Conservation (phyloP, 495 filamentous ascomycete genomes). For the Lophiotrema nucula region DNA sequence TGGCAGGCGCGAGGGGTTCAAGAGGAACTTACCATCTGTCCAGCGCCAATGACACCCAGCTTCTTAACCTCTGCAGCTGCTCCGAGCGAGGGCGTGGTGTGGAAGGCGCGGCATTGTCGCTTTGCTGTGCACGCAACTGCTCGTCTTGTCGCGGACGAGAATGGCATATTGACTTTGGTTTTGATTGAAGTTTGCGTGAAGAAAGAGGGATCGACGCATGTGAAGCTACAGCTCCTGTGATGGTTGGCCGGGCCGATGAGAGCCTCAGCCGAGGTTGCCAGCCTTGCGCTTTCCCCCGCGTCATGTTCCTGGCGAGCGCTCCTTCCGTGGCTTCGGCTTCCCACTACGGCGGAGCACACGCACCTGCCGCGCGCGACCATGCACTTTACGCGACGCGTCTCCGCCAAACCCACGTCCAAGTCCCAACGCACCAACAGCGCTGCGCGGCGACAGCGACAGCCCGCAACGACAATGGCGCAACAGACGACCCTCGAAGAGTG, state of each 20-base stretch:
- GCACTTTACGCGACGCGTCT: no score
- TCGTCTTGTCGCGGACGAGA: constrained; percentile 24
- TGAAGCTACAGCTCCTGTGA: no score
- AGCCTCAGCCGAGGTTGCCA: no score
- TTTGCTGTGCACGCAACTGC: constrained; percentile 19
- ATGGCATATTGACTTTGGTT: constrained; percentile 13
- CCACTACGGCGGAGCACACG: no score
- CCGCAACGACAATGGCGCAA: constrained; percentile 44
- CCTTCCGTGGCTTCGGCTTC: no score
- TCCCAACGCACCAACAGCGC: no score
- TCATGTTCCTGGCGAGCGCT: no score
- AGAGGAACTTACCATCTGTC: constrained; percentile 78
- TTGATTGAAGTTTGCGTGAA: constrained; percentile 2
- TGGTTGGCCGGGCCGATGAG: constrained; percentile 6
- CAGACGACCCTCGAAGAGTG: constrained; percentile 45
- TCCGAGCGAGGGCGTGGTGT: constrained; percentile 46
- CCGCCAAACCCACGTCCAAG: no score
- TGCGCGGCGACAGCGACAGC: no score
- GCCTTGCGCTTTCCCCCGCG: no score
- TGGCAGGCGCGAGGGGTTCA: no score
- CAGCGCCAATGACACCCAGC: constrained; percentile 89
- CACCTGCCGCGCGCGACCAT: no score
- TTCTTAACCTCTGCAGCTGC: constrained; percentile 75
- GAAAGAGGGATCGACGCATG: neutral
- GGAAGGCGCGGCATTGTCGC: constrained; percentile 50